Percentiles rank a stretch among this genome's conserved stretches.
phyloP scores from a whole-genome alignment of 2,329 filamentous ascomycete species.

The Botrytis tulipae region DNA sequence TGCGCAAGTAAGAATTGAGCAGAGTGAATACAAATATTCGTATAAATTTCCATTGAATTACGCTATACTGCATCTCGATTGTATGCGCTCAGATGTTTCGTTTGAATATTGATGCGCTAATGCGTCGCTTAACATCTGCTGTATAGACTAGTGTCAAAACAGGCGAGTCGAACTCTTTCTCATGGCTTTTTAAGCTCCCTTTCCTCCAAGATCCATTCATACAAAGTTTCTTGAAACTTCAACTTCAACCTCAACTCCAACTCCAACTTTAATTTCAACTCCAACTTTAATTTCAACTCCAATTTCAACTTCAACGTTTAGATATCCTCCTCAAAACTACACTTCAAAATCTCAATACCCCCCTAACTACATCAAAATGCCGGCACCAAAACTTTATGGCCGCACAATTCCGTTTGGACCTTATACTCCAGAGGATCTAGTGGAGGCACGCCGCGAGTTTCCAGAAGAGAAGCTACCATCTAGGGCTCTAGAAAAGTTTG shows the following conservation, averaged over 20 bases:
- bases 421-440: not conserved
- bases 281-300: not conserved
- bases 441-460: not conserved
- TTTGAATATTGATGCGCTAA: not conserved
- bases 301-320: too few species aligned
- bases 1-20: not conserved
- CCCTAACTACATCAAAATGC: not conserved
- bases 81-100: not conserved
- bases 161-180: not conserved
- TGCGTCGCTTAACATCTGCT: not conserved
- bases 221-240: not conserved
- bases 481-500: not conserved
- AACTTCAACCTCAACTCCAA: not conserved
- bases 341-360: not conserved
- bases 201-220: not conserved
- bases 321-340: too few species aligned
- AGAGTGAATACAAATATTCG: not conserved
- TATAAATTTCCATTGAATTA: too few species aligned
- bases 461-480: not conserved
- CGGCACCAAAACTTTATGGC: not conserved
- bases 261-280: not conserved
- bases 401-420: not conserved
- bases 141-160: not conserved
- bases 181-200: not conserved
- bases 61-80: not conserved